phyloP scores from a whole-genome alignment of 2,329 filamentous ascomycete genomes.

The Ophiosphaerella herpotricha region DNA sequence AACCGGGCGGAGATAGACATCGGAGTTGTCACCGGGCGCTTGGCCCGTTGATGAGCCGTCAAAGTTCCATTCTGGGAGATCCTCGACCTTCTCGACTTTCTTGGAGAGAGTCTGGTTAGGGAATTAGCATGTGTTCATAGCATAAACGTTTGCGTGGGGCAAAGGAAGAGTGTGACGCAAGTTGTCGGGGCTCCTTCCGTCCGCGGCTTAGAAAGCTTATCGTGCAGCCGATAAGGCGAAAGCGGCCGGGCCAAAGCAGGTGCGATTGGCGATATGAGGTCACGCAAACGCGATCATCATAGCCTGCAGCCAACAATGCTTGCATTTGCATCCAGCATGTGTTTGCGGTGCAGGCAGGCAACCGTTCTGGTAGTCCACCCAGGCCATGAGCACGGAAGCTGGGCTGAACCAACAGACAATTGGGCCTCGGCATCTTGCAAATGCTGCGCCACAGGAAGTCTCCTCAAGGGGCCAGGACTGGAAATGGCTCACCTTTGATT shows the following conservation, averaged over 20 bases:
- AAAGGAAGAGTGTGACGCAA: slow-evolving; percentile 4
- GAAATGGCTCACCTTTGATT: slow-evolving; percentile 79
- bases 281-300: slow-evolving; percentile 19
- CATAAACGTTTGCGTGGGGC: slow-evolving; percentile 6
- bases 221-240: slow-evolving; percentile 35
- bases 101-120: slow-evolving; percentile 64
- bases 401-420: too few relatives aligned
- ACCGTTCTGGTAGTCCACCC: slow-evolving; percentile 3
- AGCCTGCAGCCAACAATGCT: slow-evolving; percentile 10
- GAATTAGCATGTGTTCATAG: slow-evolving; percentile 23
- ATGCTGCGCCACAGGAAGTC: slow-evolving; percentile 9
- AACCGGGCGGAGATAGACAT: slow-evolving; percentile 92
- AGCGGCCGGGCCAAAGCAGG: slow-evolving; percentile 16
- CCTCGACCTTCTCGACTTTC: slow-evolving; percentile 61
- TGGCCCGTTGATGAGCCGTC: slow-evolving; percentile 91
- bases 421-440: background rate
- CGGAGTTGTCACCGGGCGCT: slow-evolving; percentile 92
- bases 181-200: slow-evolving; percentile 8
- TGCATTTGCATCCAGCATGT: slow-evolving; percentile 10
- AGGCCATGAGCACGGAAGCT: background rate
- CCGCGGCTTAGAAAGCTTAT: slow-evolving; percentile 24
- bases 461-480: background rate
- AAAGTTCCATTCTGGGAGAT: slow-evolving; percentile 80
- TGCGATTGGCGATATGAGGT: slow-evolving; percentile 27
- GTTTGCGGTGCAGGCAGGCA: slow-evolving; percentile 8